A percentile compares a stretch with the other conserved stretches of the same genome.
These are phyloP conservation scores for Phialocephala subalpina DNA, from an alignment of 2,329 filamentous ascomycete genomes.

Conservation along the genomic window DNA sequence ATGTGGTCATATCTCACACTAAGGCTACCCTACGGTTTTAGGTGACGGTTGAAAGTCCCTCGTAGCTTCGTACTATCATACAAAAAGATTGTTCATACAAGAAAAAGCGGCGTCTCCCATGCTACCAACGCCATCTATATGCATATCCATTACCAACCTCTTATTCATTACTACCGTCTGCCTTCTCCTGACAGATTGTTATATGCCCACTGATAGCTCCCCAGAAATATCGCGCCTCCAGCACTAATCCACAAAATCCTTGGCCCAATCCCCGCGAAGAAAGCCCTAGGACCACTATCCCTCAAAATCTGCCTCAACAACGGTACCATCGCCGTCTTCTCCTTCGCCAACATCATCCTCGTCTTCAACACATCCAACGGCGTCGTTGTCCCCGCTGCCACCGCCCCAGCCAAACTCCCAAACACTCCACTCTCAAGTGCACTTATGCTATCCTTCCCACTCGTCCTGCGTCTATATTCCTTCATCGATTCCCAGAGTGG, in stretches of 20 bases:
- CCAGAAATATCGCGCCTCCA: constrained; percentile 92
- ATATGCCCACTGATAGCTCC: constrained; percentile 88
- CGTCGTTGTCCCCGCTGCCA: constrained; percentile 89
- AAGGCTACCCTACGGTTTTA: background rate
- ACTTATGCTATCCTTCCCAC: constrained; percentile 59
- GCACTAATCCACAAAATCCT: constrained; percentile 94
- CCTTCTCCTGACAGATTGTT: constrained; percentile 65
- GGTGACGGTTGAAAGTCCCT: background rate
- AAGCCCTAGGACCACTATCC: constrained; percentile 70
- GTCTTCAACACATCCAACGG: constrained; percentile 98
- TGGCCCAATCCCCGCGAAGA: constrained; percentile 81
- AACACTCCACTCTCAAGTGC: constrained; percentile 85
- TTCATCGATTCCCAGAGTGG: constrained; percentile 97
- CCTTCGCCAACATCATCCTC: constrained; percentile 86
- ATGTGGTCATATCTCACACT: background rate
- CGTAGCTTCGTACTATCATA: background rate
- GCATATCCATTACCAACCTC: constrained; percentile 16
- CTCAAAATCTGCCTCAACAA: constrained; percentile 71
- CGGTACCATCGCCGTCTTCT: constrained; percentile 64
- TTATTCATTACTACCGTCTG: constrained; percentile 9
- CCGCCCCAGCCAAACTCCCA: constrained; percentile 82
- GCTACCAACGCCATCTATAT: constrained; percentile 28
- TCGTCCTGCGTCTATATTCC: constrained; percentile 63
- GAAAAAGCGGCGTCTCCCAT: background rate
- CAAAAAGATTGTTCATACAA: constrained; percentile 9